These are phyloP conservation scores for Phialophora tarda DNA, from an alignment of 2,329 filamentous ascomycete species.

Conservation along the genomic window DNA sequence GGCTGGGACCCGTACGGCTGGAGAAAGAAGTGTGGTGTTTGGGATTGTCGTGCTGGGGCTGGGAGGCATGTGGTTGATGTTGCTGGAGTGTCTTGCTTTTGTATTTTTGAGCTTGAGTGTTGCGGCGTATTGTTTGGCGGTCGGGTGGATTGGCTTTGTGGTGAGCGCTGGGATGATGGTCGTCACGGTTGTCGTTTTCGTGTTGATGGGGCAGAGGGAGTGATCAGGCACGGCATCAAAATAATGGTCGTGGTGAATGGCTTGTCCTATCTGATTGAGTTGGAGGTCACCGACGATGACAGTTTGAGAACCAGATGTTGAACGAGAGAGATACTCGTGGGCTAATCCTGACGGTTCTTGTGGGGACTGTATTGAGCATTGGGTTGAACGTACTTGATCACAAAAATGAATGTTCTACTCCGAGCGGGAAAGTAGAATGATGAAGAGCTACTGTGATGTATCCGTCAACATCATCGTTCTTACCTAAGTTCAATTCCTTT, in stretches of 20 bases:
- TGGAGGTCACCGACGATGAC: neutral
- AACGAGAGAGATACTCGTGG: neutral
- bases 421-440: neutral
- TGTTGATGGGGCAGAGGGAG: slow-evolving; percentile 32
- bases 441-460: too few species aligned
- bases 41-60: slow-evolving; percentile 33
- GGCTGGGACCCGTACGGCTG: slow-evolving; percentile 28
- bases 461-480: neutral
- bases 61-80: slow-evolving; percentile 30
- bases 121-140: slow-evolving; percentile 27
- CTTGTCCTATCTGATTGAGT: neutral
- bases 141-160: slow-evolving; percentile 35
- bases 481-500: neutral
- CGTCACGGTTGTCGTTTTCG: slow-evolving; percentile 27
- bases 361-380: neutral
- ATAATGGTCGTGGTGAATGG: neutral
- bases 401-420: neutral
- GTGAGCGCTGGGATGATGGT: slow-evolving; percentile 31
- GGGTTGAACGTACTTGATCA: neutral
- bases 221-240: neutral
- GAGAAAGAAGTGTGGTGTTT: slow-evolving; percentile 32
- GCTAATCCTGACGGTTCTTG: neutral
- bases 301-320: neutral
- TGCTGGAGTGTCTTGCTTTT: slow-evolving; percentile 31
- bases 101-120: slow-evolving; percentile 34